phyloP scores from a whole-genome alignment of 1,284 basidiomycete species.

The Cryptococcus maquisensis region DNA sequence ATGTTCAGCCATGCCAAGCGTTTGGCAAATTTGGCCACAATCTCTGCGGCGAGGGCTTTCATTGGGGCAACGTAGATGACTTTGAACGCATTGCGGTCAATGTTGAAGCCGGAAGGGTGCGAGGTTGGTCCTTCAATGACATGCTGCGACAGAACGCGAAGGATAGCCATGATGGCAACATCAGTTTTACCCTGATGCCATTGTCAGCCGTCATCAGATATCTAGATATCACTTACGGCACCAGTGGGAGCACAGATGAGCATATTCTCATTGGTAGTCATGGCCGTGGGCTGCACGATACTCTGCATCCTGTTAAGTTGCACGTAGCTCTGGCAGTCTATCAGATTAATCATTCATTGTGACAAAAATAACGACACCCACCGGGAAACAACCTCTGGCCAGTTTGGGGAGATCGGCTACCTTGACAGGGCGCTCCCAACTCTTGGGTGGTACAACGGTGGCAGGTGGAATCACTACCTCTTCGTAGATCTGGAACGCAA shows the following conservation, averaged over 20 bases:
- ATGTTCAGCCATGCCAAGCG: slow-evolving; percentile 86
- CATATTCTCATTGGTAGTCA: slow-evolving; percentile 92
- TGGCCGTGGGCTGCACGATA: slow-evolving; percentile 89
- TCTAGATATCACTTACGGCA: slow-evolving; percentile 59
- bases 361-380: slow-evolving; percentile 51
- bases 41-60: slow-evolving; percentile 96
- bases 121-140: slow-evolving; percentile 48
- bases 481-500: slow-evolving; percentile 47
- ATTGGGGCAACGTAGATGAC: slow-evolving; percentile 99
- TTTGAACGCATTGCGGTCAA: slow-evolving; percentile 77
- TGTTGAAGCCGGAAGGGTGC: slow-evolving; percentile 53
- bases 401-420: slow-evolving; percentile 74
- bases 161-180: slow-evolving; percentile 89
- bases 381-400: slow-evolving; percentile 81
- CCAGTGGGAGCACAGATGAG: slow-evolving; percentile 94
- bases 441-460: slow-evolving; percentile 68
- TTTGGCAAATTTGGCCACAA: slow-evolving; percentile 87
- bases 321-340: slow-evolving; percentile 65
- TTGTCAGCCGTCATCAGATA: neutral
- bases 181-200: slow-evolving; percentile 88
- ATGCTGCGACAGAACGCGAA: slow-evolving; percentile 80
- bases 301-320: slow-evolving; percentile 92
- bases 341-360: slow-evolving; percentile 13
- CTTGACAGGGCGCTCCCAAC: slow-evolving; percentile 67
- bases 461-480: slow-evolving; percentile 90